Base-by-base conservation (phyloP, 1,284 basidiomycete species). In the Heterobasidion occidentale region DNA sequence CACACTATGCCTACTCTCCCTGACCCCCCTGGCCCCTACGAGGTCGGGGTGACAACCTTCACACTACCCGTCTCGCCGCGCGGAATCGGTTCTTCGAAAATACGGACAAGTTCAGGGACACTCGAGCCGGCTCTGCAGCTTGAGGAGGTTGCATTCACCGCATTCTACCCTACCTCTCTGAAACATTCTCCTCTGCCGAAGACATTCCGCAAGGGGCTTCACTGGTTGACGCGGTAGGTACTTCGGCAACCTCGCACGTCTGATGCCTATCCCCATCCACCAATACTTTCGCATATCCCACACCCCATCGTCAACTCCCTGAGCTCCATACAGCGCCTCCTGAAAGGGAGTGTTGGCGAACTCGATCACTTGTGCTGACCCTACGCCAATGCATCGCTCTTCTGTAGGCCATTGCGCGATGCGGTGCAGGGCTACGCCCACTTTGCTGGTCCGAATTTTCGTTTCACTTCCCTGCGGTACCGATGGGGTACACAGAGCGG, bases 101-200 rank as follows among this genome's bases (percentile, higher is more conserved):
- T 62, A 36, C 53, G 44, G 2, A 35, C 47, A 3, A 47, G 52
- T 12, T 36, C 27, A 9, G 44, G 47, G 5, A 38, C 35, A 19
- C 46, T 46, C 7, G 55, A 45, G 19, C 59, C 57, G 12, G 59
- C 58, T 14, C 44, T 61, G 17, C 50, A 47, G 15, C 52, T 59
- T 9, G 61, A 63, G 45, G 60, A 61, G 27, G 58, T 62, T 20
- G 58, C 53, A 8, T 63, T 63, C 42, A 63, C 55, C n/a, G 61
- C 50, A 5, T 61, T 57, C 51, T 63, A 59, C 46, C 59, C 58
- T 2, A 56, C 53, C 34, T 46, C 54, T 15, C 52, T 7, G 2
- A 45, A 9, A 27, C 35, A 6, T 7, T 48, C 27, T 4, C 27
- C 27, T 27, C 27, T 45, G 42, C 42, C 46, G 14, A 34, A 46